Evolutionary conservation across 768 basidiomycete genomes (phyloP), one percentile per base, ranked within the genome.

Genomic region (Tylopilus sp.): DNA sequence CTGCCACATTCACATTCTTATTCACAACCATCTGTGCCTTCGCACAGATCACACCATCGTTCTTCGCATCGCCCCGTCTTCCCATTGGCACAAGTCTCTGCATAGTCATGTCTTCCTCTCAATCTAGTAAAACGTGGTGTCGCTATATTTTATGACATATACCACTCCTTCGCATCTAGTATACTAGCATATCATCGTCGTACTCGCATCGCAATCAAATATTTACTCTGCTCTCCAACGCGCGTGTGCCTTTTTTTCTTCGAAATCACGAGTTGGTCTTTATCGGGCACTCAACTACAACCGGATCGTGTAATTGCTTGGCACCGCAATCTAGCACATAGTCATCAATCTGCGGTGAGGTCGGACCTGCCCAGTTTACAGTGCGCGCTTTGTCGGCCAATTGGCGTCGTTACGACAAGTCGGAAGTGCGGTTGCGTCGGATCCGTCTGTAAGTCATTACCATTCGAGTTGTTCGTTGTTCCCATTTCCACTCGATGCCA

Each of bases 101-200:
- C 66, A 46, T 70, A 68, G 55, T 8, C 25, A 6, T 34, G 24
- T 11, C 31, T 30, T 28, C 11, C n/a, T 16, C 11, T 50, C 33
- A 5, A 29, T 54, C 34, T 57, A 36, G 22, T 37, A 14, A 37
- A 21, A 42, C 36, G 70, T 71, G 65, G 67, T 70, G 65, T 70
- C 65, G 54, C 55, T 57, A 66, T 71, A 68, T 69, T 71, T 71
- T 69, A 57, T 57, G 59, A 65, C 65, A 59, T 55, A 63, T 65
- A 59, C 67, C 67, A 64, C 69, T 45, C 37, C 3, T 50, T 64
- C 19, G 44, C 47, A 50, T 52, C 45, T 53, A 28, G 31, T 43
- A 30, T 12, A 29, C 11, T 52, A n/a, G n/a, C n/a, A 50, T 40
- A 31, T 36, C 36, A 38, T 57, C 25, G 14, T 52, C 24, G 9